Base-by-base conservation (phyloP, 2,329 filamentous ascomycete genomes). In the Sclerotinia sclerotiorum region DNA sequence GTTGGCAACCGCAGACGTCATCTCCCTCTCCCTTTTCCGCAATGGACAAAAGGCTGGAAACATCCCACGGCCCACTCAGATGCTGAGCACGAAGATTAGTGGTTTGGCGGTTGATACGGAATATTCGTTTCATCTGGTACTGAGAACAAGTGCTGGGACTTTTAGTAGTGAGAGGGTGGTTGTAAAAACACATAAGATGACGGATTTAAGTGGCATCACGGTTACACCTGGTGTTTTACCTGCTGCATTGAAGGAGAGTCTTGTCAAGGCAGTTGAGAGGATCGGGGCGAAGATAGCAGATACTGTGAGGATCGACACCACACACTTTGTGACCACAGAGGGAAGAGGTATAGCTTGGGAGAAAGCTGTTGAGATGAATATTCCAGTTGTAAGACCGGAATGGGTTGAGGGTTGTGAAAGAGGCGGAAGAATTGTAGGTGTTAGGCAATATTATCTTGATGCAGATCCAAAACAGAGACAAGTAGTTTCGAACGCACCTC, bases 331-430 rank as follows among this genome's bases (percentile, higher is more conserved):
- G 69, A 98, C 94, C 72, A 97, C 93, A 13, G 95, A 99, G 79
- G 94, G 94, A 42, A 84, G 94, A 68, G 95, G 95, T 44, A 85
- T 91, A 63, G 86, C 90, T 17, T 99, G 95, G 95, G 95, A 99
- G 81, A 96, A 95, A 83, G 95, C 95, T 0, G 90, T 94, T 42
- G 94, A 98, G 82, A 96, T 94, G 87, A 99, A 98, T 79, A 97
- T 99, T 67, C 95, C 95, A 10, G 93, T 99, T 15, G 95, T 99
- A 29, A 87, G 95, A 51, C 95, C 95, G 27, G 95, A 99, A 79
- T 99, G 95, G 95, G 87, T 99, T 42, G 91, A 97, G 74, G 94
- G 93, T n/a, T 99, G 95, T 78, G 94, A 98, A 81, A 87, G 91
- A 73, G 94, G 92, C 79, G 94, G 94, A 56, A 88, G 93, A 69